phyloP scores from a whole-genome alignment of 257 asterid species.

The Nicotiana benthamiana region DNA sequence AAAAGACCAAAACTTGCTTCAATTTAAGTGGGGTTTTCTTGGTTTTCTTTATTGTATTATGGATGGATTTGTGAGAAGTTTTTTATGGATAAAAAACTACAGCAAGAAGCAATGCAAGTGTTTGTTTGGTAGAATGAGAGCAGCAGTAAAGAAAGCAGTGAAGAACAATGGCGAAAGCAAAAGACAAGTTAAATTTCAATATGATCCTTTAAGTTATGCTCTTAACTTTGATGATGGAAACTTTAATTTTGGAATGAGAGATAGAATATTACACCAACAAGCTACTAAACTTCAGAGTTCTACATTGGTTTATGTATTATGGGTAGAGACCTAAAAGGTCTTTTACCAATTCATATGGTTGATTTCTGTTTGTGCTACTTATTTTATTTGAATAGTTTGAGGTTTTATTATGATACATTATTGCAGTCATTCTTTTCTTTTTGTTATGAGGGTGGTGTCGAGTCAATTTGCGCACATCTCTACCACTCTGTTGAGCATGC shows the following conservation, averaged over 20 bases:
- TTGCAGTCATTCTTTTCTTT: not conserved
- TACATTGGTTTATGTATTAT: slow-evolving; percentile 6
- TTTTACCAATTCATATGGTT: not conserved
- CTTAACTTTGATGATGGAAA: slow-evolving; percentile 17
- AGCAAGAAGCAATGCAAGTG: slow-evolving; percentile 39
- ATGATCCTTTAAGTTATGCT: slow-evolving; percentile 16
- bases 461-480: too few species aligned
- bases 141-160: slow-evolving; percentile 38
- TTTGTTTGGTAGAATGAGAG: slow-evolving; percentile 38
- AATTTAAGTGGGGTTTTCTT: not conserved
- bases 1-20: not conserved
- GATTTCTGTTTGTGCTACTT: not conserved
- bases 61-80: not conserved
- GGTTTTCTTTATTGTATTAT: not conserved
- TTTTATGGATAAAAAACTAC: slow-evolving; percentile 15
- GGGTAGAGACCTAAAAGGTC: not conserved
- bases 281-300: not conserved
- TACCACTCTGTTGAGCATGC: too few species aligned
- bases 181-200: slow-evolving; percentile 11
- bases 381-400: not conserved
- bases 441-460: too few species aligned
- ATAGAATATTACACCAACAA: not conserved
- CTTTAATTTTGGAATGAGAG: not conserved
- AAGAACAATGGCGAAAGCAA: slow-evolving; percentile 8
- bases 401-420: not conserved